Base-by-base conservation (phyloP, 371 early-diverging fungal genomes). In the Saksenaea oblongispora region DNA sequence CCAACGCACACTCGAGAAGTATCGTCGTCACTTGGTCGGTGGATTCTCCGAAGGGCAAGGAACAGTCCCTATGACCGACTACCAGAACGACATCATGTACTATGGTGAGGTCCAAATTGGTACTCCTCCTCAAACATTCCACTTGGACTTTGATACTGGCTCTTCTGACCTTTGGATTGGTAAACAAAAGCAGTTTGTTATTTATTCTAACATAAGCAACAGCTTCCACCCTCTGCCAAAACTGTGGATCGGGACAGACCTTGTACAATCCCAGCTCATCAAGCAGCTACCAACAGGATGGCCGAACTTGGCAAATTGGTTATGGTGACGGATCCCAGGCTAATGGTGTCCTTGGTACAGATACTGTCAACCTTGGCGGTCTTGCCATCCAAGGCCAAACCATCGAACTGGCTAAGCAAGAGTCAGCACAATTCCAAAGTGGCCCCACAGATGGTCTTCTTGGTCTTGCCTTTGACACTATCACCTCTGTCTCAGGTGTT, bases 71-170 rank as follows among this genome's bases (percentile, higher is more conserved):
- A 59, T 71, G 61, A 71, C 59, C 17, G 71, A 71, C 24, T 61
- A 56, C 47, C 56, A 58, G 5, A 61, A 63, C 41, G 71, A 71
- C 51, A 37, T 66, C 36, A 59, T 83, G 67, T 88, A 88, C 72
- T 86, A 84, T 56, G 89, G 87, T 35, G 67, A 64, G 11, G 70
- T 88, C 39, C 39, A 70, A 10, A 65, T 91, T n/a, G 91, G 91
- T 11, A 87, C 90, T 1, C 91, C 92, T 13, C 76, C 82, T 1
- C 89, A 91, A 61, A 63, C 51, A 17, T 74, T 91, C 61, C 72
- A 81, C 57, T 78, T 92, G 28, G 78, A 88, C 56, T 87, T 92
- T 59, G 91, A 91, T 65, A 91, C 91, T 1, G 90, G 91, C 0
- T 90, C 90, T 0, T 74, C 84, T 34, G 80, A 89, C 56, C 73